These are phyloP conservation scores for Naganishia onofrii DNA, from an alignment of 768 basidiomycete species.

Conservation along the genomic window DNA sequence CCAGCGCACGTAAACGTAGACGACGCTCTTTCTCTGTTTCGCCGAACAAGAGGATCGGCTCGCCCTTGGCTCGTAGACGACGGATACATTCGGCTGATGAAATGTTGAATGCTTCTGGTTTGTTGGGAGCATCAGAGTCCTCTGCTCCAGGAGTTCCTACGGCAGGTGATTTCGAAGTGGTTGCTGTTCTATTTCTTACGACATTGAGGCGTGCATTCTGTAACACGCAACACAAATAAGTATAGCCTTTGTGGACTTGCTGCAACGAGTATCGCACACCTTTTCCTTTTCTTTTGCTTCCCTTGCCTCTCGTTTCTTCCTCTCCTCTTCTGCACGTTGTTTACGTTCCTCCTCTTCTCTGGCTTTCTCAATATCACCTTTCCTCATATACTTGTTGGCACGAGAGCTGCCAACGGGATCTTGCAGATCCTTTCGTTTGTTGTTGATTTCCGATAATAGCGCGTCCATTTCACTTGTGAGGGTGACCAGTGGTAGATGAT, in stretches of 20 bases:
- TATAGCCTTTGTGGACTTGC: conserved; percentile 21
- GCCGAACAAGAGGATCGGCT: conserved; percentile 90
- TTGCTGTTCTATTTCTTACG: conserved; percentile 34
- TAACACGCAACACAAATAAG: background rate
- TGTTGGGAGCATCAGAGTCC: background rate
- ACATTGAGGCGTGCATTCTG: conserved; percentile 21
- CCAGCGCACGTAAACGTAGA: conserved; percentile 82
- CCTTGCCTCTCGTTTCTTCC: conserved; percentile 43
- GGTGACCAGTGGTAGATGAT: background rate
- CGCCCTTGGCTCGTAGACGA: conserved; percentile 82
- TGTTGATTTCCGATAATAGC: conserved; percentile 80
- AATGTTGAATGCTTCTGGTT: conserved; percentile 67
- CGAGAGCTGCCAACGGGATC: conserved; percentile 40
- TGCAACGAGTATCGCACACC: conserved; percentile 5
- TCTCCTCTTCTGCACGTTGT: conserved; percentile 53
- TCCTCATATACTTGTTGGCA: conserved; percentile 77
- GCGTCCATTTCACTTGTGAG: conserved; percentile 66
- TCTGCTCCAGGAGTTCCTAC: conserved; percentile 33
- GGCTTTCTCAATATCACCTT: conserved; percentile 76
- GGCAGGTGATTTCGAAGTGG: conserved; percentile 32
- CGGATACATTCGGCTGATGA: conserved; percentile 89
- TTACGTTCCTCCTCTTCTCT: conserved; percentile 55
- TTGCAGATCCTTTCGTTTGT: conserved; percentile 75
- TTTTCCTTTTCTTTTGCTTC: conserved; percentile 41
- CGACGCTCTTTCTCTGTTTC: conserved; percentile 93